Conservation (phyloP, 139 green algal genomes). For the Pleodorina starrii region DNA sequence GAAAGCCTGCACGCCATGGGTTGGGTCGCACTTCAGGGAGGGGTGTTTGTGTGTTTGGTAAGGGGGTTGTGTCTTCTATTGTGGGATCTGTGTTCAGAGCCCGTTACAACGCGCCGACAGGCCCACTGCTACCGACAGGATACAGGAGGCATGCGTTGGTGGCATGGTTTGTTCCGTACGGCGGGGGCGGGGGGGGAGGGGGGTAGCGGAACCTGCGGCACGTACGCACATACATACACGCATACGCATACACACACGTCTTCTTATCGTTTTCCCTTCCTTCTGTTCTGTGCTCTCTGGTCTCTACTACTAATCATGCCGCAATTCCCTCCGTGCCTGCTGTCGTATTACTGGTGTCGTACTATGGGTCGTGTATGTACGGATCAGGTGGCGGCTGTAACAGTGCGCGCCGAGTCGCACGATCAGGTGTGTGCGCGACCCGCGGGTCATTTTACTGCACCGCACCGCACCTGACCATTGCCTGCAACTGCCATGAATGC, state of each 20-base stretch:
- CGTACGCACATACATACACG: neutral
- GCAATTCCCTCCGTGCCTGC: neutral
- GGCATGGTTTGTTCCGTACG: no score
- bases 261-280: neutral
- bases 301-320: neutral
- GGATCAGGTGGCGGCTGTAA: slow-evolving; percentile 1
- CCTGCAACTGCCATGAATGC: no score
- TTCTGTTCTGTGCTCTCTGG: neutral
- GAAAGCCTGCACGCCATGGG: no score
- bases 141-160: neutral
- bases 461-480: no score
- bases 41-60: neutral
- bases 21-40: no score
- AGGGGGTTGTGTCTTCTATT: neutral
- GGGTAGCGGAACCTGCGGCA: no score
- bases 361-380: neutral
- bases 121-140: neutral
- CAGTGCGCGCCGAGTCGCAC: neutral
- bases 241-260: neutral
- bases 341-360: neutral
- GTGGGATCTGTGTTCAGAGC: neutral
- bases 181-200: no score
- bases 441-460: no score
- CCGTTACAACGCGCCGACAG: neutral
- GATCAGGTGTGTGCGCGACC: slow-evolving; percentile 27